Conservation (phyloP, 2,329 filamentous ascomycete species). For the Talaromyces amestolkiae region DNA sequence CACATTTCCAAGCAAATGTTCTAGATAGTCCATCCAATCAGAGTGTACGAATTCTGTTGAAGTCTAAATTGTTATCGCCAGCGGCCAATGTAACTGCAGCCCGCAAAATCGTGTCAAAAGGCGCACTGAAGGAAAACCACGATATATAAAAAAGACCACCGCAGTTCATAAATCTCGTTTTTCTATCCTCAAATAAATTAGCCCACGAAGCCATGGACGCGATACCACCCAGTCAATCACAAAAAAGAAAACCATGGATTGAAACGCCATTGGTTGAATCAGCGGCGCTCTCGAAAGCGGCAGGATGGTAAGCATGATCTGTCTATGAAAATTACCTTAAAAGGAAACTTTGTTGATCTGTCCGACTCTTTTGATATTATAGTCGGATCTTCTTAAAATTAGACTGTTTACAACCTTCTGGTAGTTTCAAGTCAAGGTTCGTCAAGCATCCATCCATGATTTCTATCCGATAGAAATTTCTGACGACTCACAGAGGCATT, state of each 20-base stretch:
- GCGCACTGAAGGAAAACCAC: neutral
- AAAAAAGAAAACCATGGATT: conserved; percentile 36
- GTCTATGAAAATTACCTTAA: neutral
- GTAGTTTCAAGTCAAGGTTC: conserved; percentile 73
- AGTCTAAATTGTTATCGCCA: neutral
- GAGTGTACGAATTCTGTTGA: neutral
- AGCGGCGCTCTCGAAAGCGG: conserved; percentile 33
- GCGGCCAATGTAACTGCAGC: too few species aligned
- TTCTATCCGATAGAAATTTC: neutral
- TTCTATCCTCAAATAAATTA: too few species aligned
- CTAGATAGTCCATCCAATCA: neutral
- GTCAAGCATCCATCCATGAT: neutral
- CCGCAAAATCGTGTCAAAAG: neutral
- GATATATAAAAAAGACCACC: neutral
- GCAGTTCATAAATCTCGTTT: neutral
- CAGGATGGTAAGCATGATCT: conserved; percentile 35
- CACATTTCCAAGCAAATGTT: neutral
- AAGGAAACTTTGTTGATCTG: neutral
- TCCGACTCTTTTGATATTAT: neutral
- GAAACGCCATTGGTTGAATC: conserved; percentile 42
- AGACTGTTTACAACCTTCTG: conserved; percentile 75
- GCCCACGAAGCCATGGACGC: neutral
- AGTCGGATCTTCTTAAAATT: conserved; percentile 78
- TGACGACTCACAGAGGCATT: conserved; percentile 29
- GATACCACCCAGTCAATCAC: neutral